Evolutionary conservation across 139 green algal genomes (phyloP), one percentile per base, ranked within the genome.

Genomic region (Haematococcus lacustris): DNA sequence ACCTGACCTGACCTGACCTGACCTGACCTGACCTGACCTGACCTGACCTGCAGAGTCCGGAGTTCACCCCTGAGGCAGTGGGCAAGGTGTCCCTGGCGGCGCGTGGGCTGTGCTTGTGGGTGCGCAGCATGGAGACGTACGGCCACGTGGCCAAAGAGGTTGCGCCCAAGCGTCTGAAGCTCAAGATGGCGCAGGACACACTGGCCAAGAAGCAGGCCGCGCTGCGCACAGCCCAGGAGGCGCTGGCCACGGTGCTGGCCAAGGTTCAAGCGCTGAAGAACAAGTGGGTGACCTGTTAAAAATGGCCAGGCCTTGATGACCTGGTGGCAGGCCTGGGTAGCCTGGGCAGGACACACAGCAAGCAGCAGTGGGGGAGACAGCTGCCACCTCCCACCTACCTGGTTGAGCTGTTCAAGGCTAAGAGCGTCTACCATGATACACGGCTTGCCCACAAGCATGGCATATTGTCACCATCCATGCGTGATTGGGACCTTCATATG

Each of bases 121-220:
- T 96, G 65, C 68, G 82, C 60, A 89, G 89, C 26, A 96, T 96
- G 90, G 86, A 93, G 69, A 82, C 85, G 41, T 96, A 96, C 73
- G 90, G 89, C 3, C 71, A 84, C 51, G 86, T 96, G 53, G 76
- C 86, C 21, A 93, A 93, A 82, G 88, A 93, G 38, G 88, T 96
- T 30, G 89, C 80, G 32, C 90, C 90, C n/a, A 96, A 96, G 85
- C 68, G 86, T 7, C 83, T 80, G 9, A 92, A 92, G 83, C 85
- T 97, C n/a, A 92, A 94, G 82, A 67, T 78, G 0, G 91, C 90
- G n/a, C 69, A 84, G 79, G 79, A 85, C 25, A 83, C 73, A 38
- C 74, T 90, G 51, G 76, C 78, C 34, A 88, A 90, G 83, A 90
- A 90, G 75, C 80, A 84, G 74, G 77, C 79, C 2, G 85, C 81